Percentiles rank a stretch among this genome's conserved stretches.
Evolutionary conservation across 1,284 basidiomycete genomes (phyloP).

Genomic region (Coniferiporia sulphurascens): DNA sequence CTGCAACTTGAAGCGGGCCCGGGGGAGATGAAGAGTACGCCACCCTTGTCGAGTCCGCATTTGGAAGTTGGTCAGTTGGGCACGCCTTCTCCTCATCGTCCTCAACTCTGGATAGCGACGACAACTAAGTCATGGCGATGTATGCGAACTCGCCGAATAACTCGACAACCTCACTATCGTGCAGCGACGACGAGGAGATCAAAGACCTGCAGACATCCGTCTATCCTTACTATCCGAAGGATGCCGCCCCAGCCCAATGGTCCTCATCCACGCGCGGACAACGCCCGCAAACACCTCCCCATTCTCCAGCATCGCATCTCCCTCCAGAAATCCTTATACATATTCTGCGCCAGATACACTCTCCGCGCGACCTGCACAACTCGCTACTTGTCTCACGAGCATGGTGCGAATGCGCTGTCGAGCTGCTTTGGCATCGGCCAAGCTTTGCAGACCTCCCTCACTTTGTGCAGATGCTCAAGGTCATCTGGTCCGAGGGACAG

Average conservation of each 20-base stretch:
- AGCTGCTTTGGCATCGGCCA: constrained; percentile 94
- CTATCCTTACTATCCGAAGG: constrained; percentile 34
- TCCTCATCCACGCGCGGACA: constrained; percentile 5
- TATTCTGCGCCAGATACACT: constrained; percentile 82
- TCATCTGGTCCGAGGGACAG: constrained; percentile 55
- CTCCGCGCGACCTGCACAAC: constrained; percentile 68
- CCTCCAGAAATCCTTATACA: constrained; percentile 93
- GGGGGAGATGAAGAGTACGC: background rate
- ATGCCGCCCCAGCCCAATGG: constrained; percentile 18
- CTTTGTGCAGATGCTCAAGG: constrained; percentile 73
- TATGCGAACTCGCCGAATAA: constrained; percentile 30
- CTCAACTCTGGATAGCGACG: constrained; percentile 12
- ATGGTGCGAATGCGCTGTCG: constrained; percentile 96
- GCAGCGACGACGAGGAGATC: constrained; percentile 56
- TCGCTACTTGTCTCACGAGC: constrained; percentile 81
- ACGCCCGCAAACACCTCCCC: constrained; percentile 19
- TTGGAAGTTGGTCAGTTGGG: background rate
- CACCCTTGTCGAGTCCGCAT: constrained; percentile 7
- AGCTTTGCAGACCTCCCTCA: constrained; percentile 66
- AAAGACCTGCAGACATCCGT: constrained; percentile 41
- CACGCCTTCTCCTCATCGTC: constrained; percentile 2
- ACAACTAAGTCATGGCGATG: constrained; percentile 3
- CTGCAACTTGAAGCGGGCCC: too few species aligned
- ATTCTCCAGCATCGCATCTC: constrained; percentile 53
- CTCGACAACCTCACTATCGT: constrained; percentile 24